Conservation (phyloP, 768 basidiomycete species). For the Sporobolomyces phaffii region DNA sequence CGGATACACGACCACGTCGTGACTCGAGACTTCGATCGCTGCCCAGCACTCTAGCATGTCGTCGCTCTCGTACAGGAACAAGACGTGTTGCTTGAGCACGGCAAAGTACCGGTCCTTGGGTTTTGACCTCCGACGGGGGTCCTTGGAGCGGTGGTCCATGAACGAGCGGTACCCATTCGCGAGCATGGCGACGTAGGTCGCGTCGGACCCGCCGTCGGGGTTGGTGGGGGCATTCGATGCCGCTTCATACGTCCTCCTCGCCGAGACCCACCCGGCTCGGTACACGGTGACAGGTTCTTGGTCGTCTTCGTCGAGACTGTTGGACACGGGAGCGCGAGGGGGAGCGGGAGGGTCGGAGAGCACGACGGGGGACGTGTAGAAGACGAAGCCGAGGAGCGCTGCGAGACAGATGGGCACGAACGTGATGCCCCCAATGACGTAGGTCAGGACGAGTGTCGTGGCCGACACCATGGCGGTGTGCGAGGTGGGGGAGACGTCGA, state of each 20-base stretch:
- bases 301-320: slow-evolving; percentile 21
- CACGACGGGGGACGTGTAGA: slow-evolving; percentile 33
- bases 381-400: slow-evolving; percentile 51
- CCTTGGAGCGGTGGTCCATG: slow-evolving; percentile 51
- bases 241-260: slow-evolving; percentile 47
- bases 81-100: slow-evolving; percentile 79
- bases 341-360: neutral
- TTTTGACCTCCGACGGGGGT: slow-evolving; percentile 70
- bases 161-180: slow-evolving; percentile 42
- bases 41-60: slow-evolving; percentile 81
- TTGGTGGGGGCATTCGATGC: neutral
- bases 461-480: slow-evolving; percentile 31
- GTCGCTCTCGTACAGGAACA: slow-evolving; percentile 93
- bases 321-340: no score
- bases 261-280: slow-evolving; percentile 65
- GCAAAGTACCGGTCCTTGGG: slow-evolving; percentile 92
- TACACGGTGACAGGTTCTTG: slow-evolving; percentile 43
- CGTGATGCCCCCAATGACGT: slow-evolving; percentile 82
- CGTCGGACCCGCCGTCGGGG: no score
- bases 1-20: slow-evolving; percentile 64
- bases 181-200: slow-evolving; percentile 36
- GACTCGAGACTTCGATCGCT: slow-evolving; percentile 74
- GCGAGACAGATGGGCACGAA: slow-evolving; percentile 73
- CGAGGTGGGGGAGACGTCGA: no score
- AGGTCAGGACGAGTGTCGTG: slow-evolving; percentile 65